phyloP scores from a whole-genome alignment of 805 yeast genomes.

The Blastobotrys americana region DNA sequence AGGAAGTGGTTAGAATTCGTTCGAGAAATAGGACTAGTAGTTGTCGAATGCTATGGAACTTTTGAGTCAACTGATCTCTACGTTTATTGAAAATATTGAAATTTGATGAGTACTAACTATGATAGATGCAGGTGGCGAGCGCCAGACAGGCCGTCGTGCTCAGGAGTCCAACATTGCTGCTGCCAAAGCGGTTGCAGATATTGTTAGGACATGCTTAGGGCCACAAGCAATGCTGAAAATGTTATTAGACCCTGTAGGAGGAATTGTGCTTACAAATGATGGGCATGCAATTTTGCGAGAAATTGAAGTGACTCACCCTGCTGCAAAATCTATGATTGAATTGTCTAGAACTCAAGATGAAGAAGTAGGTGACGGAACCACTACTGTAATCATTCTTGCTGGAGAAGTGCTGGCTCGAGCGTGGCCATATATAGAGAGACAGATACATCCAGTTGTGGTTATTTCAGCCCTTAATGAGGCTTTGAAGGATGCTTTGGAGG shows the following conservation, averaged over 20 bases:
- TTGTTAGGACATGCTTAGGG: constrained; percentile 94
- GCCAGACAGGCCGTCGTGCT: constrained; percentile 96
- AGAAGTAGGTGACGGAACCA: constrained; percentile 98
- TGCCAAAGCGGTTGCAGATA: constrained; percentile 98
- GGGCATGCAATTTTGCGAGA: constrained; percentile 98
- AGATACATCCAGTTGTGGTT: constrained; percentile 94
- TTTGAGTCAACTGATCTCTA: too few relatives aligned
- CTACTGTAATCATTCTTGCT: constrained; percentile 92
- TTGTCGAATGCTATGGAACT: too few relatives aligned
- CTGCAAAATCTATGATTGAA: constrained; percentile 98
- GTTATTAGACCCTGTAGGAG: constrained; percentile 91
- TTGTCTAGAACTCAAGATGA: constrained; percentile 95
- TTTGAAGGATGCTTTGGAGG: constrained; percentile 78
- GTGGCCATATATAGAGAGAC: constrained; percentile 83
- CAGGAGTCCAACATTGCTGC: constrained; percentile 96
- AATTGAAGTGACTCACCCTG: constrained; percentile 95
- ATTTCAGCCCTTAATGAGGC: constrained; percentile 93
- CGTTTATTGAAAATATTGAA: not conserved
- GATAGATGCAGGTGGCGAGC: constrained; percentile 68
- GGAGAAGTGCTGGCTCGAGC: constrained; percentile 96
- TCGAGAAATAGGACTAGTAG: constrained; percentile 15
- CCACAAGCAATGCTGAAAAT: constrained; percentile 99
- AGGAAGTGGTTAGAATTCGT: not conserved
- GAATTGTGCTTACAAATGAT: constrained; percentile 93
- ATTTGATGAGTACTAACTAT: constrained; percentile 1